Percentiles rank a stretch among this genome's conserved stretches.
These are phyloP conservation scores for Umbelopsis ramanniana DNA, from an alignment of 192 early-diverging fungal species.

Conservation along the genomic window DNA sequence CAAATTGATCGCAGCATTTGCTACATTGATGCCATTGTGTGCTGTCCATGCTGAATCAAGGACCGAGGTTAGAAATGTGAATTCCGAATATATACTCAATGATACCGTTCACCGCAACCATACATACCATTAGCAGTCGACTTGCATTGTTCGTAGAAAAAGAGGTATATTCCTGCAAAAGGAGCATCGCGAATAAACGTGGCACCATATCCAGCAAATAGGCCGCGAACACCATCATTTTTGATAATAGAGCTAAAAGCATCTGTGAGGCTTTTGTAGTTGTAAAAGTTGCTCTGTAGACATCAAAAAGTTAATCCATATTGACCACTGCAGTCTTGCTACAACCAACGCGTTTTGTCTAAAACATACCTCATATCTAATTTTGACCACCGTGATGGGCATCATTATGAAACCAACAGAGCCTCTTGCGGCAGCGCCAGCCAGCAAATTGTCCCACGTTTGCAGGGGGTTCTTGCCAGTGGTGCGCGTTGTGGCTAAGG, in stretches of 20 bases:
- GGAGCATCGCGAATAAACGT: constrained; percentile 91
- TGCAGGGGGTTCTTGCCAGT: constrained; percentile 38
- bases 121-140: constrained; percentile 45
- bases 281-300: constrained; percentile 84
- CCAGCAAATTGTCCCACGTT: constrained; percentile 68
- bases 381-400: constrained; percentile 94
- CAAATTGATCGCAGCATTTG: constrained; percentile 44
- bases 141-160: constrained; percentile 87
- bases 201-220: constrained; percentile 87
- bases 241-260: constrained; percentile 72
- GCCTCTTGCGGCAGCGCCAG: constrained; percentile 71
- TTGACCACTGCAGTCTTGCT: too few species aligned
- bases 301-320: too few species aligned
- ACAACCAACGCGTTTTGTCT: too few species aligned
- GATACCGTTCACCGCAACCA: not conserved
- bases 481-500: constrained; percentile 46
- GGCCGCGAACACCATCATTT: constrained; percentile 70
- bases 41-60: constrained; percentile 7
- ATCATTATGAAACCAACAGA: constrained; percentile 87
- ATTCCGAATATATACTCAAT: not conserved
- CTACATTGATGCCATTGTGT: constrained; percentile 23
- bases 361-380: constrained; percentile 77
- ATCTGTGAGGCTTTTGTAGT: constrained; percentile 70
- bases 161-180: constrained; percentile 87
- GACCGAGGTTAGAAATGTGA: not conserved